phyloP scores from a whole-genome alignment of 2,329 filamentous ascomycete genomes.

The Pseudogymnoascus sp. region DNA sequence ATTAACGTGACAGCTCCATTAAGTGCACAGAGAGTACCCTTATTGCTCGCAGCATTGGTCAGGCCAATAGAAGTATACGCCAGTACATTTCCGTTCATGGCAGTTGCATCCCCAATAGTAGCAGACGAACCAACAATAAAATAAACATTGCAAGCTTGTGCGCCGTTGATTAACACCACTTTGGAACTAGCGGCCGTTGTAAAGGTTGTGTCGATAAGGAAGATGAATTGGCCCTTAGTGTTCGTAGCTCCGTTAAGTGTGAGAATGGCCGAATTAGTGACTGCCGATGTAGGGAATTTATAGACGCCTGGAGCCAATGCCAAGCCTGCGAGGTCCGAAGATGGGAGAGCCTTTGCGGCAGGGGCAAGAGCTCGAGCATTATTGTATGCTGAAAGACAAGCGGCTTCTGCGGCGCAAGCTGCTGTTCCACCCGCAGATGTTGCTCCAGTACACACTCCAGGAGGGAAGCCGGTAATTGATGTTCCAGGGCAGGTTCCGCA shows the following conservation, averaged over 20 bases:
- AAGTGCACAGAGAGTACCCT: slow-evolving; percentile 11
- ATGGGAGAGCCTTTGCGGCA: slow-evolving; percentile 1
- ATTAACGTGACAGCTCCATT: slow-evolving; percentile 13
- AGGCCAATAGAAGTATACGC: slow-evolving; percentile 10
- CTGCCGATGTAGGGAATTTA: slow-evolving; percentile 9
- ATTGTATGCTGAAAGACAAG: slow-evolving; percentile 13
- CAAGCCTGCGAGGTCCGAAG: slow-evolving; percentile 10
- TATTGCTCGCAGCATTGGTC: slow-evolving; percentile 3
- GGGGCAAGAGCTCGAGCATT: slow-evolving; percentile 1
- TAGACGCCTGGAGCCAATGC: slow-evolving; percentile 12
- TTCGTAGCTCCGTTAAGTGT: slow-evolving; percentile 15
- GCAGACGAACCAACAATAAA: slow-evolving; percentile 17
- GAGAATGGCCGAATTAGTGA: not conserved
- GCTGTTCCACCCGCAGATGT: slow-evolving; percentile 10
- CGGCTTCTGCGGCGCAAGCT: slow-evolving; percentile 12
- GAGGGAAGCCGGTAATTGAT: slow-evolving; percentile 11
- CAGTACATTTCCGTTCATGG: slow-evolving; percentile 11
- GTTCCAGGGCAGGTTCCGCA: slow-evolving; percentile 14
- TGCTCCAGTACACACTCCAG: slow-evolving; percentile 11
- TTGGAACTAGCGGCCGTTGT: slow-evolving; percentile 11
- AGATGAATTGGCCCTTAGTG: slow-evolving; percentile 16
- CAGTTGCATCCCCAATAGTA: slow-evolving; percentile 7
- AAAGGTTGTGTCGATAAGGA: slow-evolving; percentile 14
- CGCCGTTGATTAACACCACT: slow-evolving; percentile 15
- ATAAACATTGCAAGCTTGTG: slow-evolving; percentile 19